Percentiles rank a stretch among this genome's conserved stretches.
Evolutionary conservation across 495 filamentous ascomycete species (phyloP).

Genomic region (Aspergillus leporis): DNA sequence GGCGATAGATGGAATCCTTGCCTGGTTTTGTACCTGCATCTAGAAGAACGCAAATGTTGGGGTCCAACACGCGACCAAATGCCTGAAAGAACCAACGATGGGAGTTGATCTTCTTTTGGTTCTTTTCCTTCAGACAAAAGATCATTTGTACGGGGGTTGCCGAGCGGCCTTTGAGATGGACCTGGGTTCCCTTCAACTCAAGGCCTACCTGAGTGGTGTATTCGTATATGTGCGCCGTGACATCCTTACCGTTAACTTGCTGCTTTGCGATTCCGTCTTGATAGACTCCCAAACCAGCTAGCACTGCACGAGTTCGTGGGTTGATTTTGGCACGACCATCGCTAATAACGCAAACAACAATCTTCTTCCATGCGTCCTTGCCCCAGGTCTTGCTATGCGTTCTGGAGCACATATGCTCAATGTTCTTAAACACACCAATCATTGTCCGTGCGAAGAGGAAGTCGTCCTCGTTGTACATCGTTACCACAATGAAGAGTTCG

Average conservation of each 20-base stretch:
- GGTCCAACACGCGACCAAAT: constrained; percentile 88
- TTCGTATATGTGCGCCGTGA: constrained; percentile 98
- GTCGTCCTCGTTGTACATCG: constrained; percentile 99
- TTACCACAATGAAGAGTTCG: constrained; percentile 96
- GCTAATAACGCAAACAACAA: constrained; percentile 97
- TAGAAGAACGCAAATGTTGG: constrained; percentile 94
- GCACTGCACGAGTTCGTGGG: constrained; percentile 80
- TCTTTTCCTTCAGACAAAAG: constrained; percentile 99
- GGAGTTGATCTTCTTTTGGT: constrained; percentile 99
- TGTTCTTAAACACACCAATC: constrained; percentile 97
- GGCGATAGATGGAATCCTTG: constrained; percentile 88
- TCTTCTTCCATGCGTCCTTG: constrained; percentile 98
- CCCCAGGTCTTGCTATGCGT: constrained; percentile 96
- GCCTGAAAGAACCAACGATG: constrained; percentile 99
- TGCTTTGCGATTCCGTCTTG: constrained; percentile 99
- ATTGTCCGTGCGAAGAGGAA: constrained; percentile 94
- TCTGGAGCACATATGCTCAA: constrained; percentile 93
- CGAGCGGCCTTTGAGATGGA: constrained; percentile 70
- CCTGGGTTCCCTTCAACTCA: constrained; percentile 84
- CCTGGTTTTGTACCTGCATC: constrained; percentile 96
- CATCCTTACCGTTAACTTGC: constrained; percentile 94
- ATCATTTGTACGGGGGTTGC: constrained; percentile 92
- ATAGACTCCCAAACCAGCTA: constrained; percentile 93
- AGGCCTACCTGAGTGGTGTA: constrained; percentile 94
- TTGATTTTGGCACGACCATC: constrained; percentile 99